These are phyloP conservation scores for Termitomyces sp. DNA, from an alignment of 768 basidiomycete genomes.

Conservation along the genomic window DNA sequence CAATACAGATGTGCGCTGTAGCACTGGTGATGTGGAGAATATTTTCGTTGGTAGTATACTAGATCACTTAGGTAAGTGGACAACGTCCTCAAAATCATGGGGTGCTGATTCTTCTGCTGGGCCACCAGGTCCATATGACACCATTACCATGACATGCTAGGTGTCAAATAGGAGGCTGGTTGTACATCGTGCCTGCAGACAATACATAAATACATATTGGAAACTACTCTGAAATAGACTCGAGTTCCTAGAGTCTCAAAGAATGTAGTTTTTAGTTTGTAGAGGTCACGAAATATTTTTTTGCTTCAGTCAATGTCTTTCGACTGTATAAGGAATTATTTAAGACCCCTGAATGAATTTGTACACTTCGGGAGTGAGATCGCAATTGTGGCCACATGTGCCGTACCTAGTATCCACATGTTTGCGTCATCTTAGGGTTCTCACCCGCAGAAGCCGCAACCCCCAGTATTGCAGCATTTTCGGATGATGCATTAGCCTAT, in stretches of 20 bases:
- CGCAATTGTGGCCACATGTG: background rate
- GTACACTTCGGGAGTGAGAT: background rate
- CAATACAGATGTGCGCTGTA: slow-evolving; percentile 21
- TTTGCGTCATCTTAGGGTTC: too few relatives aligned
- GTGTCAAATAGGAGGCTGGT: background rate
- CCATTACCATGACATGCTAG: slow-evolving; percentile 12
- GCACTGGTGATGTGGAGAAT: slow-evolving; percentile 20
- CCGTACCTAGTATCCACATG: too few relatives aligned
- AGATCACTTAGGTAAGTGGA: slow-evolving; percentile 25
- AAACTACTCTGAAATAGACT: background rate
- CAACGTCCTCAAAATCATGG: background rate
- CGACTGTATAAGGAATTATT: background rate
- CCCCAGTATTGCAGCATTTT: too few relatives aligned
- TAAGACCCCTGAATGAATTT: background rate
- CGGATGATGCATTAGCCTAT: too few relatives aligned
- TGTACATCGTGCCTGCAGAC: background rate
- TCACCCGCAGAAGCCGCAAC: too few relatives aligned
- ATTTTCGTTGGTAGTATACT: slow-evolving; percentile 19
- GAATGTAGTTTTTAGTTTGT: background rate
- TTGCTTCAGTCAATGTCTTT: background rate
- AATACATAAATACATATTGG: background rate
- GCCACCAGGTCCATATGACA: slow-evolving; percentile 17
- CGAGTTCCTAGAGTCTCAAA: background rate
- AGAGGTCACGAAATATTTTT: too few relatives aligned
- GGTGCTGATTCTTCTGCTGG: background rate